A percentile compares a stretch with the other conserved stretches of the same genome.
phyloP scores from a whole-genome alignment of 441 rosid genomes.

The Brassica balearica region DNA sequence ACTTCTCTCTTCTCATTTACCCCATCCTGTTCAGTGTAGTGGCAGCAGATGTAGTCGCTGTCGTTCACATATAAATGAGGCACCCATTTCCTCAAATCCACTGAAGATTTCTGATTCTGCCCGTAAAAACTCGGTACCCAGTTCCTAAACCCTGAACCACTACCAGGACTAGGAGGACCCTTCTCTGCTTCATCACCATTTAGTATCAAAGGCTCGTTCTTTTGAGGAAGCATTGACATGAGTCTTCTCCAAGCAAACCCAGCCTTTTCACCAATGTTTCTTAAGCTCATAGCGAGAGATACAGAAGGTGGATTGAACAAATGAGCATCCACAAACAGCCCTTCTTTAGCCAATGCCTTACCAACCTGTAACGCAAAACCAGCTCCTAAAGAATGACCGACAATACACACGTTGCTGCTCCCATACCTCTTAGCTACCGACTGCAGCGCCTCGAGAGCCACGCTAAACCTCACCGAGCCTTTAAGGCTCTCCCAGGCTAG shows the following conservation, averaged over 20 bases:
- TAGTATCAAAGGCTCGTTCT: constrained; percentile 33
- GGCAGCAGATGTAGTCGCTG: constrained; percentile 91
- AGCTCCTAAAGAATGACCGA: constrained; percentile 97
- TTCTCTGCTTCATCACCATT: constrained; percentile 37
- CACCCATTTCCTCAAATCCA: constrained; percentile 74
- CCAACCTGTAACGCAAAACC: constrained; percentile 94
- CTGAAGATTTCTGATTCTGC: constrained; percentile 52
- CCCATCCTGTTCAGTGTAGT: constrained; percentile 66
- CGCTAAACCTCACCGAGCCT: constrained; percentile 85
- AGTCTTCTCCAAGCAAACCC: constrained; percentile 75
- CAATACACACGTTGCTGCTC: constrained; percentile 77
- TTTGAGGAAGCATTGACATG: constrained; percentile 74
- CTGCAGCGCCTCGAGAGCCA: constrained; percentile 65
- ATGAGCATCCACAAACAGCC: constrained; percentile 79
- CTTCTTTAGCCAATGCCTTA: constrained; percentile 84
- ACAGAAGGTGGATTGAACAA: constrained; percentile 90
- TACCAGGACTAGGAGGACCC: not conserved
- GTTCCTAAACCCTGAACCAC: constrained; percentile 57
- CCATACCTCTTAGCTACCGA: constrained; percentile 68
- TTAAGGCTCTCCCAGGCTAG: constrained; percentile 95
- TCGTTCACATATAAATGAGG: constrained; percentile 93
- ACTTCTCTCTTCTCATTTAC: constrained; percentile 39
- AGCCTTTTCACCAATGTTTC: constrained; percentile 83
- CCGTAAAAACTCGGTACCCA: constrained; percentile 68
- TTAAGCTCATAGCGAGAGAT: constrained; percentile 83